phyloP scores from a whole-genome alignment of 148 eudicot genomes.

The Rhododendron ferrugineum region DNA sequence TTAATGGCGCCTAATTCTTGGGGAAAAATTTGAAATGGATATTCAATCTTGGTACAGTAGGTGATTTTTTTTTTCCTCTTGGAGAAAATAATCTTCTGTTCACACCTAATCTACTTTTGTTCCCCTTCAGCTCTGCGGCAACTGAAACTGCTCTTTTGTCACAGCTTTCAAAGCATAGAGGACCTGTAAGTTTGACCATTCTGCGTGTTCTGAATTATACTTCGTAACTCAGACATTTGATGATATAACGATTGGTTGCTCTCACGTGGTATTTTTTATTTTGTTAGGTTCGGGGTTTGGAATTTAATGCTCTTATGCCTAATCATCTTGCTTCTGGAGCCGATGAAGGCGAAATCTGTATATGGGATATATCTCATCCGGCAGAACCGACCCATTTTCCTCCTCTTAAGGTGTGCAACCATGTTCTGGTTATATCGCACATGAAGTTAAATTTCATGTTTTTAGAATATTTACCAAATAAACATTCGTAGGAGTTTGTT shows the following conservation, averaged over 20 bases:
- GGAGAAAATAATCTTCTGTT: not conserved
- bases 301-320: conserved; percentile 66
- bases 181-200: conserved; percentile 57
- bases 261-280: not conserved
- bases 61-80: not conserved
- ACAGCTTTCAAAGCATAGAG: conserved; percentile 65
- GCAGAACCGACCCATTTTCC: conserved; percentile 66
- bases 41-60: not conserved
- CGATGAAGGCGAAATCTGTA: conserved; percentile 94
- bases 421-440: not conserved
- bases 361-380: conserved; percentile 85
- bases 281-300: conserved; percentile 83
- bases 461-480: not conserved
- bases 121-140: conserved; percentile 40
- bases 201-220: conserved; percentile 6
- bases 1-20: not conserved
- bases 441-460: not conserved
- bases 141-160: conserved; percentile 46
- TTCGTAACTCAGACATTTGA: conserved; percentile 3
- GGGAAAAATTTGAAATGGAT: not conserved
- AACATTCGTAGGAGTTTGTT: not conserved
- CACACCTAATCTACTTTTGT: not conserved
- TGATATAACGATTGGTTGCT: conserved; percentile 4
- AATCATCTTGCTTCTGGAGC: conserved; percentile 93
- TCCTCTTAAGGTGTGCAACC: conserved; percentile 58